Evolutionary conservation across 768 basidiomycete species (phyloP), one percentile per base, ranked within the genome.

Genomic region (Podaxis mareebaensis): DNA sequence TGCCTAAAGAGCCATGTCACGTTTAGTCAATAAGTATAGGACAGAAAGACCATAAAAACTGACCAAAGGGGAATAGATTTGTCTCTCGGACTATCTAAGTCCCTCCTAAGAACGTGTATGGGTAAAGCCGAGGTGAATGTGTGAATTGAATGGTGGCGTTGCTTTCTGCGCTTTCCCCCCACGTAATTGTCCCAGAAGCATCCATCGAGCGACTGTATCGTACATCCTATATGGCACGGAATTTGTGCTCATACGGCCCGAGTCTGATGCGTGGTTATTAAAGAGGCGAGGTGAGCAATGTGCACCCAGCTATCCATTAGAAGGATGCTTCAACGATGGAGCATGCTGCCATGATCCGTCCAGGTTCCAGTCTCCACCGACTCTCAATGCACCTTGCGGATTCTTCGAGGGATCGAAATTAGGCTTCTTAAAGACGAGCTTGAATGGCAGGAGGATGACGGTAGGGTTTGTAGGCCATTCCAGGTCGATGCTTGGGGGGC

Each of bases 1-100:
- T 56, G 38, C 39, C 49, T 24, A 24, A 56, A 39, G 30, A 28
- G 12, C 20, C n/a, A 22, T 22, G 54, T 56, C n/a, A 56, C 39
- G 17, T 13, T 39, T 8, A n/a, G 54, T 40, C 36, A 26, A 56
- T 39, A 24, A 26, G 38, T 40, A 40, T 26, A 22, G 54, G 54
- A 56, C n/a, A 40, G 39, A 40, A n/a, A 22, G n/a, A 30, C 26
- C 39, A 40, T 56, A 15, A 56, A 40, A 20, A 11, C 12, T 24
- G 38, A 17, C 54, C 39, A 56, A 40, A 56, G 54, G 54, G 54
- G 39, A 30, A 40, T 40, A 40, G 38, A 56, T 24, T 56, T 40
- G 30, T 17, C 39, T 40, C 20, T 24, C 11, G 26, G n/a, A 17
- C 54, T 40, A 20, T 24, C 54, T 13, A 26, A 55, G 33, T 39